Base-by-base conservation (phyloP, 805 yeast species). In the Saccharomyces mikatae region DNA sequence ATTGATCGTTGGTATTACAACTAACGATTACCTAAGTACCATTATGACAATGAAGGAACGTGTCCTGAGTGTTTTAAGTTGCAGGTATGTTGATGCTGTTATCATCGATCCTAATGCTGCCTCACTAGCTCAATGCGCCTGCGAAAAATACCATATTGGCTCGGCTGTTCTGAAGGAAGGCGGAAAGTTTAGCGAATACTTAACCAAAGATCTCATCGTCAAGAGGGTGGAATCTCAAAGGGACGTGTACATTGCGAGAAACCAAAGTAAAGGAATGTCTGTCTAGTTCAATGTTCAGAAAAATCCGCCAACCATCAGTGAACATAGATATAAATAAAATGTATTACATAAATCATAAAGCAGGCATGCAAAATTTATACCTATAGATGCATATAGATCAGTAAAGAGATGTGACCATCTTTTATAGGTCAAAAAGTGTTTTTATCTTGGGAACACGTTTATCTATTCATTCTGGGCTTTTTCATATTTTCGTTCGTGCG, bases 31-130 rank as follows among this genome's bases (percentile, higher is more conserved):
- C 28, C 24, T 41, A 6, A 36, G 41, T 10, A 31, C 96, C 28
- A 82, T 90, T 44, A 94, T 94, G 97, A 89, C 87, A 63, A 62
- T 87, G 21, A 80, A 86, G 56, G 98, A 94, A 70, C 79, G 98
- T 56, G 79, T 91, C 0, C 73, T 94, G 56, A 89, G 97, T 69
- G 91, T 90, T 6, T 73, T 94, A 62, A 97, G 92, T 70, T 89
- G 97, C 71, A 78, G 79, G 53, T 87, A 86, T 61, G 89, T 90
- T 30, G 96, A 89, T 65, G 89, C 87, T 1, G 75, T 89, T 2
- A 74, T 94, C 0, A 68, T 92, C 32, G 72, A 51, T 8, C 59
- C 62, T 11, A 28, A 14, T 27, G n/a, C 9, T 2, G 48, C 49
- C 21, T 10, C 32, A 29, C 6, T 48, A 21, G n/a, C 41, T 29